Base-by-base conservation (phyloP, 2,329 filamentous ascomycete genomes). In the Beauveria varroae region DNA sequence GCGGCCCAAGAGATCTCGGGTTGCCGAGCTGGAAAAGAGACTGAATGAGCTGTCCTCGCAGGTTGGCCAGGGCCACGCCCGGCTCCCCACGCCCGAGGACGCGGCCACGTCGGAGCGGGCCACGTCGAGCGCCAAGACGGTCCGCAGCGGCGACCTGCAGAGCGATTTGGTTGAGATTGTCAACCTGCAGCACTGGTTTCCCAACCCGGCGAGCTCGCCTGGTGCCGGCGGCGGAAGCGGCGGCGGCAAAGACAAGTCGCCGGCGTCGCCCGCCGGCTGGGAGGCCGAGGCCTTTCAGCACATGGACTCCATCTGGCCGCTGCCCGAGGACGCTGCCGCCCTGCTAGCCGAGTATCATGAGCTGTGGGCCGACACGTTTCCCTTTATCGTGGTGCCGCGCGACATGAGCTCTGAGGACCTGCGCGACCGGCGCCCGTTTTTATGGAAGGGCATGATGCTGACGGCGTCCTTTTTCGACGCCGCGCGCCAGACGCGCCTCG, bases 381-480 rank as follows among this genome's bases (percentile, higher is more conserved):
- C 80, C 9, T 82, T 82, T 63, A 75, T 79, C 9, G 64, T 77
- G 16, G 68, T 80, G 5, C 74, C 79, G 0, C 64, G 65, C 26
- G 63, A 71, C 50, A 65, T 78, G 65, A 68, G 67, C 3, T 71
- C 77, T 1, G 65, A 67, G 2, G 68, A 75, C 63, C 68, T 82
- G 50, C 72, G 71, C 28, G 66, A 67, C 28, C 63, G 73, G 62
- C 69, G 74, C 6, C 79, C 79, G 24, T 77, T 78, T 46, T 64
- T 81, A 46, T 83, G 79, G 78, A 81, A 80, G 66, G 77, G 74
- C 4, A 67, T 78, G 63, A 80, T 82, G 75, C 74, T 81, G 68
- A 72, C 72, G 54, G 70, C 73, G 20, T 72, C 70, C 61, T 73
- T 78, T 54, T 70, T 74, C 1, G 75, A 82, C 51, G 78, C 78